phyloP scores from a whole-genome alignment of 352 stramenopile species.

The Phytophthora rubi region DNA sequence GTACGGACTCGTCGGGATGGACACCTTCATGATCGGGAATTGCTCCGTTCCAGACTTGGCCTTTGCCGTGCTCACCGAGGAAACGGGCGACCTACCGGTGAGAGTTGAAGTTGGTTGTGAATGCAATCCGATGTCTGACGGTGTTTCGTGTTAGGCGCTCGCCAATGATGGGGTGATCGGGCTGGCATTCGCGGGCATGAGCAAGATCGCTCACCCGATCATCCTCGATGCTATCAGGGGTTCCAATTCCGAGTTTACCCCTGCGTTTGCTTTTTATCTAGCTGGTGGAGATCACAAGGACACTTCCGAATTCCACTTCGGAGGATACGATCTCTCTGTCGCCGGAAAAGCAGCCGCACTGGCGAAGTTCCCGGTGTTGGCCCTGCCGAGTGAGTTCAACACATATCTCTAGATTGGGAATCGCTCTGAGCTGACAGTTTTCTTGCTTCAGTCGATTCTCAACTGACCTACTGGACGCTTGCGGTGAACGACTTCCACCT shows the following conservation, averaged over 20 bases:
- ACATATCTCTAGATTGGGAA: neutral
- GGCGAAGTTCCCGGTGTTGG: slow-evolving; percentile 54
- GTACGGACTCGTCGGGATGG: slow-evolving; percentile 41
- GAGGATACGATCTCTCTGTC: slow-evolving; percentile 47
- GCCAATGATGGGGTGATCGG: slow-evolving; percentile 63
- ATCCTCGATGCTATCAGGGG: slow-evolving; percentile 43
- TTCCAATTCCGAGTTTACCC: slow-evolving; percentile 34
- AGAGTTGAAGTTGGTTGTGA: neutral
- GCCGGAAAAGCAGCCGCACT: slow-evolving; percentile 27
- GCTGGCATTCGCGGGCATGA: slow-evolving; percentile 57
- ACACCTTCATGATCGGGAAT: slow-evolving; percentile 47
- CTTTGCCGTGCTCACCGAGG: slow-evolving; percentile 51
- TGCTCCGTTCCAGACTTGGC: slow-evolving; percentile 35
- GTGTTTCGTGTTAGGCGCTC: slow-evolving; percentile 34
- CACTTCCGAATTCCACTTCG: slow-evolving; percentile 55
- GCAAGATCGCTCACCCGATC: slow-evolving; percentile 53
- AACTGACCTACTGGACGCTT: slow-evolving; percentile 66
- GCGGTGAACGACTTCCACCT: slow-evolving; percentile 47
- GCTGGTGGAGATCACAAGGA: slow-evolving; percentile 20
- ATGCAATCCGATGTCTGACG: neutral
- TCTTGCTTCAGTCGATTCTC: slow-evolving; percentile 17
- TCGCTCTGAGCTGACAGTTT: neutral
- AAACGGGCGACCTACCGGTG: slow-evolving; percentile 58
- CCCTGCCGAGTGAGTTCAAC: slow-evolving; percentile 30
- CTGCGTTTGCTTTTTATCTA: slow-evolving; percentile 59